Evolutionary conservation across 2,329 filamentous ascomycete genomes (phyloP).

Genomic region (Juglanconis sp.): DNA sequence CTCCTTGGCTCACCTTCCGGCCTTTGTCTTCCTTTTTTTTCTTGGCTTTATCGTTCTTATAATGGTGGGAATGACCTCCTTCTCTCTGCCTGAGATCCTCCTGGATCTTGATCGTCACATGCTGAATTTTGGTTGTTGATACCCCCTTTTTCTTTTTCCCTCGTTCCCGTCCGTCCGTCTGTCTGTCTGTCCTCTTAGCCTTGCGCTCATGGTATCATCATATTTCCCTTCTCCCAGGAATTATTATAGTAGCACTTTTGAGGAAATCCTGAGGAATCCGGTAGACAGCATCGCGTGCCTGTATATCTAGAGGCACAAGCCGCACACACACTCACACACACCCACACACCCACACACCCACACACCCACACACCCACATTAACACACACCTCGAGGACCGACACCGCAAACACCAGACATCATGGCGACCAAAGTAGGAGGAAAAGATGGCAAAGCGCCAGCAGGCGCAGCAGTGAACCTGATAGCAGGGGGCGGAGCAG

Average conservation of each 20-base stretch:
- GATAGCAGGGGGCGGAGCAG: conserved; percentile 87
- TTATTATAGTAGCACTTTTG: neutral
- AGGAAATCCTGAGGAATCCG: neutral
- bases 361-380: neutral
- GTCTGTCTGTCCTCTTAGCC: neutral
- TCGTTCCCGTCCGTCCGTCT: neutral
- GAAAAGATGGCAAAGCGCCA: conserved; percentile 64
- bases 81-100: neutral
- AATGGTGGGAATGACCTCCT: neutral
- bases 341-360: neutral
- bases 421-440: conserved; percentile 42
- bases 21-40: neutral
- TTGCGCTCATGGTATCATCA: neutral
- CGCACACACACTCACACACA: neutral
- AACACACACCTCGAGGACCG: conserved; percentile 23
- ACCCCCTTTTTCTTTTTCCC: neutral
- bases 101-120: conserved; percentile 6
- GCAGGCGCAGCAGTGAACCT: conserved; percentile 86
- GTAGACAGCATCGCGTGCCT: too few relatives aligned
- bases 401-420: conserved; percentile 23
- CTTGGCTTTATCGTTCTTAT: neutral
- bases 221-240: neutral
- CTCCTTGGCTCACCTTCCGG: conserved; percentile 4
- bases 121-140: conserved; percentile 4
- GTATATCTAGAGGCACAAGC: neutral